Conservation (phyloP, 257 asterid species). For the Gentiana dahurica region DNA sequence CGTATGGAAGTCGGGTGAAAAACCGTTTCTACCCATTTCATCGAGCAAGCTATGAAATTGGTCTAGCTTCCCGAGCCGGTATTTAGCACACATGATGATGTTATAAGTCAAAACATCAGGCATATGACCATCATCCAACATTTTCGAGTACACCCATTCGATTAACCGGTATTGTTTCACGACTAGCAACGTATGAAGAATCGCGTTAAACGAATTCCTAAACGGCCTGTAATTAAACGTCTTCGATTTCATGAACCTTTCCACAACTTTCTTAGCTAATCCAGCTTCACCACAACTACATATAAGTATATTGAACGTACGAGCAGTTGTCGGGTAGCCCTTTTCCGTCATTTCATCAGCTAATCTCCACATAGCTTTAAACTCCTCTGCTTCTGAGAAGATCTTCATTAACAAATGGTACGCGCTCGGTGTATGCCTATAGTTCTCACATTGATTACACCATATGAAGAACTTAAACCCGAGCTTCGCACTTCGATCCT, state of each 20-base stretch:
- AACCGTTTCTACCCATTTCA: conserved; percentile 72
- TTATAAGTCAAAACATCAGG: conserved; percentile 87
- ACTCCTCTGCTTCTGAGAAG: conserved; percentile 71
- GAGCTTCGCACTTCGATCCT: conserved; percentile 65
- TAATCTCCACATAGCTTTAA: conserved; percentile 88
- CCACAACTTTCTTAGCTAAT: conserved; percentile 72
- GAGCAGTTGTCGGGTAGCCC: conserved; percentile 75
- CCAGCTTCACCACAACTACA: conserved; percentile 93
- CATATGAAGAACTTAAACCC: conserved; percentile 89
- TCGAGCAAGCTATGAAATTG: conserved; percentile 70
- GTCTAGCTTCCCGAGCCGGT: conserved; percentile 70
- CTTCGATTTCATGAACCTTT: conserved; percentile 78
- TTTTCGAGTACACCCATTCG: conserved; percentile 88
- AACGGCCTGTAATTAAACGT: conserved; percentile 77
- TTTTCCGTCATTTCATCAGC: conserved; percentile 77
- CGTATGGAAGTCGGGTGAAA: conserved; percentile 83
- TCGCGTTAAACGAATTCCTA: conserved; percentile 71
- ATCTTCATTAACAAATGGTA: conserved; percentile 78
- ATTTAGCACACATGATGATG: conserved; percentile 76
- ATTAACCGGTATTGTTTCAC: conserved; percentile 61
- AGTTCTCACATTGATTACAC: conserved; percentile 74
- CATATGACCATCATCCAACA: conserved; percentile 65
- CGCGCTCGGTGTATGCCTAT: conserved; percentile 46
- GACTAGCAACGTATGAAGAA: conserved; percentile 58
- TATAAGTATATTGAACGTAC: conserved; percentile 78